These are phyloP conservation scores for Fraxinus dipetala DNA, from an alignment of 305 asterid genomes.

Conservation along the genomic window DNA sequence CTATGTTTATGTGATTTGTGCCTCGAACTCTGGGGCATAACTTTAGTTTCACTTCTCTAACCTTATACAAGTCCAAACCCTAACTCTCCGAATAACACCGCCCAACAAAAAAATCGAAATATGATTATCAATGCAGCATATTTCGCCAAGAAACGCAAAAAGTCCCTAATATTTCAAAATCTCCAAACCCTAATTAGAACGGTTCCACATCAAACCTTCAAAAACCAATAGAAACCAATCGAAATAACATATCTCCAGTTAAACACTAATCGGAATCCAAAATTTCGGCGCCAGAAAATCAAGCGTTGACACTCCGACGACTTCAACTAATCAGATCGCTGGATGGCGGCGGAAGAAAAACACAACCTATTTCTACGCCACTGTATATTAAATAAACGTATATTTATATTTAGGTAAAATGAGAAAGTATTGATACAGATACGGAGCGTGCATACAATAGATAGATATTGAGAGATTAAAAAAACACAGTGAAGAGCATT, in stretches of 20 bases:
- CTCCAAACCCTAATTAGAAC: constrained; percentile 54
- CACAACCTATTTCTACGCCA: constrained; percentile 9
- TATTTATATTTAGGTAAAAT: not conserved
- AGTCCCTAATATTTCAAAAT: constrained; percentile 22
- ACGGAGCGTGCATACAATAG: not conserved
- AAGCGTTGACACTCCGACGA: constrained; percentile 29
- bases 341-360: constrained; percentile 48
- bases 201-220: constrained; percentile 21
- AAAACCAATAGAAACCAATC: constrained; percentile 21
- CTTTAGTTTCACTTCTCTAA: constrained; percentile 25
- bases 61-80: constrained; percentile 26
- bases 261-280: constrained; percentile 27
- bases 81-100: constrained; percentile 26
- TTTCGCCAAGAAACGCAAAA: not conserved
- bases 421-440: constrained; percentile 16
- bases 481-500: not conserved
- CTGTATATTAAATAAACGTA: not conserved
- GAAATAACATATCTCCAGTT: not conserved
- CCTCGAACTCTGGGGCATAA: constrained; percentile 87
- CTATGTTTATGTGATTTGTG: constrained; percentile 89
- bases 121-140: constrained; percentile 1
- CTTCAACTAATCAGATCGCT: constrained; percentile 53
- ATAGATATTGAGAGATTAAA: not conserved
- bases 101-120: constrained; percentile 20
- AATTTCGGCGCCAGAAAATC: constrained; percentile 27